Base-by-base conservation (phyloP, 257 asterid species). In the Capsicum chinense region DNA sequence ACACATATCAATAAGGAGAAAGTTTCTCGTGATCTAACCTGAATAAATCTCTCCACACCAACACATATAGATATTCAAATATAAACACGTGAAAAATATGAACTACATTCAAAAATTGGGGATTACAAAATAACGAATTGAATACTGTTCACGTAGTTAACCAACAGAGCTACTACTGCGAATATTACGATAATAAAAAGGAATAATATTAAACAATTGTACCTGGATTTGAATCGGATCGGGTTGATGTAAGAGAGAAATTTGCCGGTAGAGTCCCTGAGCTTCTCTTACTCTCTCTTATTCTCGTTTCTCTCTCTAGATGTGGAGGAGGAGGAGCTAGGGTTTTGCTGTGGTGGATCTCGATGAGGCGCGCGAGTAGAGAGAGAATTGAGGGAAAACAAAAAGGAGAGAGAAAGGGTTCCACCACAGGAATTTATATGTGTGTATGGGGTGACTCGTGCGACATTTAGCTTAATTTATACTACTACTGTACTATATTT, bases 141-240 rank as follows among this genome's bases (percentile, higher is more conserved):
- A 39, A 39, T 4, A 39, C 44, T 39, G 44, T 39, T 39, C 44
- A 39, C 44, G 44, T 39, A 39, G 44, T 4, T 5, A 39, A 39
- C 44, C 4, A 39, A 39, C 44, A 1, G 44, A 39, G 44, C 44
- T 39, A 39, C 44, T 39, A 26, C 33, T 1, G 2, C 33, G 33
- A 39, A 39, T 3, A 39, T 39, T 39, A 39, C 44, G 44, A 3
- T 3, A 39, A 39, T 4, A 26, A 26, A 26, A n/a, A 37, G 6
- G 37, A n/a, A 19, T 80, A 78, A 56, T 56, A 48, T 89, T 90
- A 89, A 90, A 86, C 68, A 82, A 74, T 56, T 33, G 39, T 85
- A 93, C 98, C 97, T 92, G 91, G 85, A 88, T 14, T 84, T 85
- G 85, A 89, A 79, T 86, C 89, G 82, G 91, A 90, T 87, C 90